Conservation (phyloP, 176 grass and related monocot species). For the Secale cereale region DNA sequence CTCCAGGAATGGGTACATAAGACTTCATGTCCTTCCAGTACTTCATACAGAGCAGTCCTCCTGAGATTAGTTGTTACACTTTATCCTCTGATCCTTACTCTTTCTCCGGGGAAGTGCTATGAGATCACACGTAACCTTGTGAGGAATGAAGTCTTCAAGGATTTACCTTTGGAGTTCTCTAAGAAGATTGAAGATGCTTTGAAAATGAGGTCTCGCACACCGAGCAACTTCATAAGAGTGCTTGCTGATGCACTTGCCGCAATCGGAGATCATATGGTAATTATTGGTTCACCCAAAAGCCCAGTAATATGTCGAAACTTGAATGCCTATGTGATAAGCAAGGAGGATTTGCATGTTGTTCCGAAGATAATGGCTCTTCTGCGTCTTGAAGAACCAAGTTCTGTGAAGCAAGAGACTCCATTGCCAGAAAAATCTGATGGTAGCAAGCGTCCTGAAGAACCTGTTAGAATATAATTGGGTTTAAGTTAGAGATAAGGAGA, state of each 20-base stretch:
- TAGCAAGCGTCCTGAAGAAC: background rate
- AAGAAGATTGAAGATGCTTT: constrained; percentile 19
- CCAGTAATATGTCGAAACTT: background rate
- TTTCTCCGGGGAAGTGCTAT: background rate
- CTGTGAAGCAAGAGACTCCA: background rate
- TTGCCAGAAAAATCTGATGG: background rate
- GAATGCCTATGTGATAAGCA: constrained; percentile 35
- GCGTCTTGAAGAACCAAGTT: background rate
- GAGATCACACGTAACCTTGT: constrained; percentile 23
- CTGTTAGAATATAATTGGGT: too few species aligned
- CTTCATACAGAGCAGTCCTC: constrained; percentile 1
- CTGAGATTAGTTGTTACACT: constrained; percentile 49
- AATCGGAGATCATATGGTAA: constrained; percentile 38
- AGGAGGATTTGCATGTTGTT: constrained; percentile 28
- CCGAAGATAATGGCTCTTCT: constrained; percentile 26
- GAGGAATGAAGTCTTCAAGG: background rate
- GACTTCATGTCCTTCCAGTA: background rate
- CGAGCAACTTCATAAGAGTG: background rate
- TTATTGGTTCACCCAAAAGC: constrained; percentile 33
- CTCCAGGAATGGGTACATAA: constrained; percentile 28
- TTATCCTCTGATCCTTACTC: constrained; percentile 32
- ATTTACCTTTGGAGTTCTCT: constrained; percentile 45
- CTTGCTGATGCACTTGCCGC: constrained; percentile 55
- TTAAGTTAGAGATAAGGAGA: too few species aligned
- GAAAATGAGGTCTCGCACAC: background rate